Base-by-base conservation (phyloP, 208 protist species). In the Spongospora subterranea region DNA sequence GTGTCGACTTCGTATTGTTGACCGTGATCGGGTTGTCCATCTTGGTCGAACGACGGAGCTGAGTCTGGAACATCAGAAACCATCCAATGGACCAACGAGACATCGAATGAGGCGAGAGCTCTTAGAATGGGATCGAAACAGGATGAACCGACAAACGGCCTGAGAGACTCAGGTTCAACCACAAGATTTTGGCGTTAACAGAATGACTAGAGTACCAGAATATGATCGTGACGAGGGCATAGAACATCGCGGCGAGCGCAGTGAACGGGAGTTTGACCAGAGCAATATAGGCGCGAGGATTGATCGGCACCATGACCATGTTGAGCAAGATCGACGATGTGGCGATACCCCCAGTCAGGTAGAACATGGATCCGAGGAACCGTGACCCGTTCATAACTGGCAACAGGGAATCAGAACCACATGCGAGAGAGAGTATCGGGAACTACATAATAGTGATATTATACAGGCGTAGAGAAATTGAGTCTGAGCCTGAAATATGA, bases 351-450 rank as follows among this genome's bases (percentile, higher is more conserved):
- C 71, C 71, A 6, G 71, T 82, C 17, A 82, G n/a, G n/a, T 82
- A 82, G 17, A 82, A 35, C 71, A 82, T 43, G 35, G 71, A 82
- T 6, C 71, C 71, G 6, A 82, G 6, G 35, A 82, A 43, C 17
- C 71, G 71, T n/a, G 71, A 82, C n/a, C 71, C 71, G n/a, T 82
- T 82, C 71, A 82, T 35, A 43, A 82, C 71, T 82, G 54, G 17
- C 71, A 82, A 39, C 40, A n/a, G 71, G 6, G 17, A 35, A 82
- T 45, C n/a, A 43, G 35, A 82, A 40, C 35, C 6, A 82, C n/a
- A 6, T 82, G 6, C 17, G 13, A 39, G 24, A 60, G 50, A 82
- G n/a, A 35, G 71, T 20, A 43, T 82, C 17, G 17, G 35, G n/a
- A 45, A 35, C 71, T 35, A 82, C 71, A 43, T 35, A 82, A 43